These are phyloP conservation scores for Nymphaea colorata DNA, from an alignment of 164 flowering plant species.

Conservation along the genomic window DNA sequence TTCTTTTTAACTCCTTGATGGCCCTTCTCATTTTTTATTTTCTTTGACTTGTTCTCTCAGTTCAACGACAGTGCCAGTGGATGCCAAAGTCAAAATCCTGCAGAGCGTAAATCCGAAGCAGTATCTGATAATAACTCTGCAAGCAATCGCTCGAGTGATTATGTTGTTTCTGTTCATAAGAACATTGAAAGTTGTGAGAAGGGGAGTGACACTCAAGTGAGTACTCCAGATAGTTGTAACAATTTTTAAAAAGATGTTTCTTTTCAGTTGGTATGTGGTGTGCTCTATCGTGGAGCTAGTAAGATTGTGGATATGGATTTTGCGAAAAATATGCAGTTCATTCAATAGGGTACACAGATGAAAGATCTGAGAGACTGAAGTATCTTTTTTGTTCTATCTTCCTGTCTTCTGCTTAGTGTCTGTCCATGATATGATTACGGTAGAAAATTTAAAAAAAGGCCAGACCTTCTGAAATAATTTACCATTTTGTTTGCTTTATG, in stretches of 20 bases:
- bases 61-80: slow-evolving; percentile 11
- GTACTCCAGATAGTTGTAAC: slow-evolving; percentile 6
- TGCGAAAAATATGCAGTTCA: not conserved
- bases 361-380: too few species aligned
- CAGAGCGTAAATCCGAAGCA: slow-evolving; percentile 31
- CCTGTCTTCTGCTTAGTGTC: too few species aligned
- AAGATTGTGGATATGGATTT: not conserved
- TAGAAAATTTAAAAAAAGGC: not conserved
- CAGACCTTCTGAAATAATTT: not conserved
- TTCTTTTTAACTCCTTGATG: not conserved
- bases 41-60: slow-evolving; percentile 12
- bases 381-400: too few species aligned
- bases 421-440: not conserved
- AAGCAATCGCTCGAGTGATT: slow-evolving; percentile 43
- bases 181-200: slow-evolving; percentile 41
- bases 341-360: too few species aligned
- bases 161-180: slow-evolving; percentile 22
- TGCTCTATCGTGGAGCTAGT: not conserved
- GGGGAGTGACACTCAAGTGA: slow-evolving; percentile 83
- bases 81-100: slow-evolving; percentile 25
- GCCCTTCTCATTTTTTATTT: not conserved
- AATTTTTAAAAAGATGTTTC: too few species aligned
- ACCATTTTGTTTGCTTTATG: not conserved
- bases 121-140: slow-evolving; percentile 39
- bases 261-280: not conserved